Evolutionary conservation across 306 rosid genomes (phyloP), one percentile per base, ranked within the genome.

Genomic region (Prunus salicina): DNA sequence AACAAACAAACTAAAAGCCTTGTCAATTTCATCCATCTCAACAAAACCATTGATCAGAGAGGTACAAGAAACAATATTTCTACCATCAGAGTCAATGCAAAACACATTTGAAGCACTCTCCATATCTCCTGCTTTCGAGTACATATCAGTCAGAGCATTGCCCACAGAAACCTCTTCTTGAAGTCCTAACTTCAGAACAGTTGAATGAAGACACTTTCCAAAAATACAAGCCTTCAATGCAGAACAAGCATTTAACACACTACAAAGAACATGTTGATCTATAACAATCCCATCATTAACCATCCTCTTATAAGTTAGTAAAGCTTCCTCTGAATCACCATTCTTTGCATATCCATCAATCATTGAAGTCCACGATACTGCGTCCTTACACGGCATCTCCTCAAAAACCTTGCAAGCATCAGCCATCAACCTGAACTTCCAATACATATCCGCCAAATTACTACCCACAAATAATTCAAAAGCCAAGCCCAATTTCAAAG

Each of bases 371-470:
- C 94, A 89, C 13, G 75, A 74, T 27, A 89, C 88, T 45, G 74
- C 85, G 22, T 89, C 94, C 82, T 87, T 87, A 64, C 38, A 71
- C 28, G 87, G 88, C 78, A 85, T 80, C 67, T 84, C 94, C 67
- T 87, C 86, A 49, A 87, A 87, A 47, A 84, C 76, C 84, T 84
- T 85, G 65, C 80, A 86, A 56, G 88, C 86, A 38, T 85, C 87
- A 46, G 50, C 46, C 58, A 86, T 80, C 27, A 58, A 51, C 52
- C 87, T 84, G 14, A 83, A 86, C 66, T 86, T 88, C 0, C 86
- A 90, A 65, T 90, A 86, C 95, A 88, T 77, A 73, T 86, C 89
- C 2, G 79, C 88, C 76, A 90, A 75, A 75, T 80, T 86, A 86
- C 89, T 90, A 14, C 85, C 92, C 72, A 90, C 87, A 77, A 77